Evolutionary conservation across 495 filamentous ascomycete species (phyloP), one percentile per base, ranked within the genome.

Genomic region (Xylaria sp.): DNA sequence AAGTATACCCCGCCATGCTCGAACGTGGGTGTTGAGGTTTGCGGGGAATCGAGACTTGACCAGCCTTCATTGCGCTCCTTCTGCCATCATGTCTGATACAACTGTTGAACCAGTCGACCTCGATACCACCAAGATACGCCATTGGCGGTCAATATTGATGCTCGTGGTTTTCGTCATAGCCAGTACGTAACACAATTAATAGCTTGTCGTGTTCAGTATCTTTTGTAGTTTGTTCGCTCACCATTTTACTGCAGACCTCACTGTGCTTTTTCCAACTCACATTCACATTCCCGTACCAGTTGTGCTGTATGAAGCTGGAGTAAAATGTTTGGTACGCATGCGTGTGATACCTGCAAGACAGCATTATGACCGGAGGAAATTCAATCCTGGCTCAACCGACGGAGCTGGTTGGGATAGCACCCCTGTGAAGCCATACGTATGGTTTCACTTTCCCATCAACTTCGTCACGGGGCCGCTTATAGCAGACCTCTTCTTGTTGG

Each of bases 381-480:
- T 43, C 59, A 67, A 64, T 37, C 15, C 53, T 40, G 35, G n/a
- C 11, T 59, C 66, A 43, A 70, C 62, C 6, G 37, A 72, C 69
- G 59, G 65, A 19, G 65, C 63, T 35, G 50, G 67, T 24, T 63
- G 67, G 53, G 73, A 74, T 40, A 59, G 61, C 71, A 64, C 55
- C 58, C 72, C 66, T 71, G 63, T 65, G 74, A 75, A 73, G 24
- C 53, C 53, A 69, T 86, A 85, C 46, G 83, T 87, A 12, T 76
- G 80, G 71, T 69, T 89, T 29, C 67, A 75, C 6, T 85, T 91
- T 37, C 88, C 89, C n/a, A 80, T 92, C 78, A 90, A 91, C 74
- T 90, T 91, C 67, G 80, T 91, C 5, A 92, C 90, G 0, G 88
- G 87, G 0, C 90, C 90, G 0, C 77, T 92, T 31, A 86, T 90